A percentile compares a stretch with the other conserved stretches of the same genome.
These are phyloP conservation scores for Xanthoceras sorbifolium DNA, from an alignment of 345 rosid species.

Conservation along the genomic window DNA sequence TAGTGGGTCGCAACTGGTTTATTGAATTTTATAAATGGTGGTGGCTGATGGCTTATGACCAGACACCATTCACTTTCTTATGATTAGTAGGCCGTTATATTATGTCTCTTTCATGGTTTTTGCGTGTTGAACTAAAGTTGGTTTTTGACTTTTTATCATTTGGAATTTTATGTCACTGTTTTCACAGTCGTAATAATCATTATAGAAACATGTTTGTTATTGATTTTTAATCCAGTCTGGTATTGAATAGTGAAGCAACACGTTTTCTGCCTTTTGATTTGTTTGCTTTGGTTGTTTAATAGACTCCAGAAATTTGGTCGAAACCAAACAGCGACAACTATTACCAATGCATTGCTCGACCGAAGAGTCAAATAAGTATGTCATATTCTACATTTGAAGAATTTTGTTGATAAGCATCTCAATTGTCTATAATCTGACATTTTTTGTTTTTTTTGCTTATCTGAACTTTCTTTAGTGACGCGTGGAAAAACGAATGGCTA, in stretches of 20 bases:
- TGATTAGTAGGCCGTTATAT: conserved; percentile 10
- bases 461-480: conserved; percentile 30
- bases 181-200: no score
- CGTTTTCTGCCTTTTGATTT: neutral
- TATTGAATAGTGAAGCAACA: neutral
- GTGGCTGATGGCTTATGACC: conserved; percentile 35
- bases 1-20: conserved; percentile 21
- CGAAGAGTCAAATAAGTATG: conserved; percentile 60
- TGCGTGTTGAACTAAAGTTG: neutral
- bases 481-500: conserved; percentile 67
- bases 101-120: neutral
- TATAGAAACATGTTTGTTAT: neutral
- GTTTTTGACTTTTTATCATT: conserved; percentile 14
- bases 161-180: conserved; percentile 1
- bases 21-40: conserved; percentile 23
- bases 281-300: conserved; percentile 14
- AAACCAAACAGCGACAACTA: conserved; percentile 71
- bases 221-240: neutral
- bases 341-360: conserved; percentile 64
- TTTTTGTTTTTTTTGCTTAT: neutral
- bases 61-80: neutral
- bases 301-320: conserved; percentile 91
- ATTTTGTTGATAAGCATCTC: no score
- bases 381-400: neutral
- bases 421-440: no score